These are phyloP conservation scores for Helotiales sp. DNA, from an alignment of 2,329 filamentous ascomycete species.

Conservation along the genomic window DNA sequence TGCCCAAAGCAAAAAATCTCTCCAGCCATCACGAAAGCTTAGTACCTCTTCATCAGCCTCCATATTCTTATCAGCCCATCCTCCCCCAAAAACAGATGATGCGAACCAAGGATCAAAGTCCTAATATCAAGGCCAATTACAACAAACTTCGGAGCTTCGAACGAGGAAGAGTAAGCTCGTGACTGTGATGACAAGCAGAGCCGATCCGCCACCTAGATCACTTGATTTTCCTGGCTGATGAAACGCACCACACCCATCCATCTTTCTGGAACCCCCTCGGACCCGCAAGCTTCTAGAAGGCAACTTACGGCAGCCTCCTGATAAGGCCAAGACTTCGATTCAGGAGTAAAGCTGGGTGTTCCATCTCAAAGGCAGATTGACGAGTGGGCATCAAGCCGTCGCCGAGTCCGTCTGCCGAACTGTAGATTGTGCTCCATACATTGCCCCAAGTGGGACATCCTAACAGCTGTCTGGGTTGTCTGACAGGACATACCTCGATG, in stretches of 20 bases:
- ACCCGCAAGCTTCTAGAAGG: not conserved
- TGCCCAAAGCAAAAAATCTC: too few relatives aligned
- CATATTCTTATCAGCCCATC: not conserved
- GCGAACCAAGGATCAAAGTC: not conserved
- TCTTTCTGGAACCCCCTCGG: not conserved
- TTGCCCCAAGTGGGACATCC: constrained; percentile 6
- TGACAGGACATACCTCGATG: not conserved
- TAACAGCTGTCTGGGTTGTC: not conserved
- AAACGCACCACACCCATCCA: constrained; percentile 2
- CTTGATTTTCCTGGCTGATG: constrained; percentile 15
- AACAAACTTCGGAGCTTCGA: not conserved
- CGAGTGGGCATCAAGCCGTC: not conserved
- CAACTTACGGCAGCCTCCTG: not conserved
- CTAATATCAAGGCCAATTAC: not conserved
- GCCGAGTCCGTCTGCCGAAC: not conserved
- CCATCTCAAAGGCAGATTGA: constrained; percentile 10
- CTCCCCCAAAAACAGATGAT: not conserved
- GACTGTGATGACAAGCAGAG: not conserved
- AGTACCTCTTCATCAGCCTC: not conserved
- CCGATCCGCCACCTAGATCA: constrained; percentile 7
- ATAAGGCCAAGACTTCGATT: constrained; percentile 22
- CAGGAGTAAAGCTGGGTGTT: constrained; percentile 10
- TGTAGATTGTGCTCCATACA: constrained; percentile 2
- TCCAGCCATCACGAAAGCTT: constrained; percentile 3
- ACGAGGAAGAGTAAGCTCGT: not conserved